Conservation (phyloP, 257 asterid species). For the Paraleonurus japonicus region DNA sequence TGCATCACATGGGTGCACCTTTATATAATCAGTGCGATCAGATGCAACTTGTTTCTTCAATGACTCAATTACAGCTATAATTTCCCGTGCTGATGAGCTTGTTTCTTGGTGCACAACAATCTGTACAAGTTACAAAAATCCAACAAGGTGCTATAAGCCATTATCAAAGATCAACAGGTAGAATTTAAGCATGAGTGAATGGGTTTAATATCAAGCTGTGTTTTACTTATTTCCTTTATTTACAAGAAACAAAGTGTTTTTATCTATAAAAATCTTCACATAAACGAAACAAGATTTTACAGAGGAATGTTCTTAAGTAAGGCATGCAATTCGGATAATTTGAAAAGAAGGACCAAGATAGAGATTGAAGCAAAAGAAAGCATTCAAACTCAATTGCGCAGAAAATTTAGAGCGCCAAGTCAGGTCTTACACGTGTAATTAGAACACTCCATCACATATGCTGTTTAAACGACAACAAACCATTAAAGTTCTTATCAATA, state of each 20-base stretch:
- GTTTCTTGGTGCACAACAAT: conserved; percentile 38
- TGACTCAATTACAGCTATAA: conserved; percentile 52
- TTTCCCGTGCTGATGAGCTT: conserved; percentile 40
- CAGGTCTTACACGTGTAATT: background rate
- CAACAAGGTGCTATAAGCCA: conserved; percentile 17
- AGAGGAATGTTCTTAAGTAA: background rate
- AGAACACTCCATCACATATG: background rate
- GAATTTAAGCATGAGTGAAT: conserved; percentile 1
- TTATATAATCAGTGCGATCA: conserved; percentile 53
- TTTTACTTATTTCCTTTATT: background rate
- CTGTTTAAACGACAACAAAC: conserved; percentile 1
- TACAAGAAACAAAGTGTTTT: background rate
- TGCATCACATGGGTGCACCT: conserved; percentile 48
- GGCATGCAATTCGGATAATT: conserved; percentile 7
- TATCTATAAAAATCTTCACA: background rate
- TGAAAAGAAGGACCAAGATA: background rate
- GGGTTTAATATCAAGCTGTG: background rate
- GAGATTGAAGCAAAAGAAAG: background rate
- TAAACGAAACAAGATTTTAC: background rate
- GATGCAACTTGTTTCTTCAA: conserved; percentile 57
- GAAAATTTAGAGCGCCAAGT: background rate
- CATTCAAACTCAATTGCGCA: conserved; percentile 5
- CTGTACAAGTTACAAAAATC: conserved; percentile 42
- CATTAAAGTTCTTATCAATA: background rate
- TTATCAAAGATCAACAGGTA: conserved; percentile 5